Base-by-base conservation (phyloP, 129 eudicot genomes). In the Mikania micrantha region DNA sequence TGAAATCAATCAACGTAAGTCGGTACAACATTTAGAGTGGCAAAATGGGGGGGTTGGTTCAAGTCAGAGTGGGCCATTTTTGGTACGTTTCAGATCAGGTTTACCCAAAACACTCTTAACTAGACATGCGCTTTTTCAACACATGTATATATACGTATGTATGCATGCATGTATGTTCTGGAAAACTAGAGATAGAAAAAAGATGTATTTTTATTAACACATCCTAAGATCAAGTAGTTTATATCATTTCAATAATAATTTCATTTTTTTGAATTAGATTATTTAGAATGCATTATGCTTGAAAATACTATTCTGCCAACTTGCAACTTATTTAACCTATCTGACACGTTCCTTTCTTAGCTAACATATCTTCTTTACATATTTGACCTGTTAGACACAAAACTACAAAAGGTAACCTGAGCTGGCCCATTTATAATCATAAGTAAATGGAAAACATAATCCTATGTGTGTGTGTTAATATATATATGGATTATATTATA, bases 1-100 rank as follows among this genome's bases (percentile, higher is more conserved):
- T 34, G 87, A 85, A 73, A 86, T 93, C 49, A 85, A 72, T 57
- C 79, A 80, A 72, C 75, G 98, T 86, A 80, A 74, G 89, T 25
- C 64, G 54, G 38, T 20, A 45, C 10, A 53, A 27, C 64, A 50
- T 8, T 52, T 15, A 22, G 27, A 20, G 59, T 50, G 58, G 25
- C 31, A 20, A 50, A 50, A 50, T 50, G 58, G 57, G 2, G 3
- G 9, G 10, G 19, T 49, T 7, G 57, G 57, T 49, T 19, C 57
- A 2, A 13, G 27, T 49, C 57, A 50, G 21, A 50, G 13, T 3
- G 17, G 5, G 19, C 3, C 0, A 1, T 10, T 15, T 42, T 42
- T 12, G 19, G 49, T 42, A 42, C 49, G 3, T 11, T 4, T 42
- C 7, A n/a, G 2, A 20, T 10, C 29, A n/a, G 59, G 31, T 52